Percentiles rank a stretch among this genome's conserved stretches.
Conservation (phyloP, 768 basidiomycete genomes). For the Antrodiella citrinella region DNA sequence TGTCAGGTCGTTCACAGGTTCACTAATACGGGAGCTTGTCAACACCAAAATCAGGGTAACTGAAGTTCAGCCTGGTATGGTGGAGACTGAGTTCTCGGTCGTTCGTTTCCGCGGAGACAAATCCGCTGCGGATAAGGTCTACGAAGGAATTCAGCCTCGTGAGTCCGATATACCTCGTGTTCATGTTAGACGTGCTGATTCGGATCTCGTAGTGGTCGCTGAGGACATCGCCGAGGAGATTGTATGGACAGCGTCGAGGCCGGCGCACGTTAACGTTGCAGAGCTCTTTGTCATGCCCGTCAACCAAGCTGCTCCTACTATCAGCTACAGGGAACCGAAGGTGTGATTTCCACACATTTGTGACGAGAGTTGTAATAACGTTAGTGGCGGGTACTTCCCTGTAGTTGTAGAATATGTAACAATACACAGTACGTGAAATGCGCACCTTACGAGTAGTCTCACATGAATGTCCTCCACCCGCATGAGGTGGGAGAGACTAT, state of each 20-base stretch:
- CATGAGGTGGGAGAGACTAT: too few relatives aligned
- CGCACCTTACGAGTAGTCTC: too few relatives aligned
- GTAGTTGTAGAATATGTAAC: not conserved
- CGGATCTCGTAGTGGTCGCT: slow-evolving; percentile 74
- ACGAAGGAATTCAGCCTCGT: slow-evolving; percentile 84
- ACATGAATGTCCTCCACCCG: not conserved
- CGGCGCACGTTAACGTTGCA: slow-evolving; percentile 87
- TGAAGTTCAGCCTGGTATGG: slow-evolving; percentile 90
- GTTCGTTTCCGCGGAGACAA: slow-evolving; percentile 85
- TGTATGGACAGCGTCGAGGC: slow-evolving; percentile 91
- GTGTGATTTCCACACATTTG: not conserved
- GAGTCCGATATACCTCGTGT: slow-evolving; percentile 25
- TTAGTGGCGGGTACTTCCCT: too few relatives aligned
- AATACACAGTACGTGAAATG: not conserved
- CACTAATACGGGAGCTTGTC: slow-evolving; percentile 80
- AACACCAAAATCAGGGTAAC: slow-evolving; percentile 90
- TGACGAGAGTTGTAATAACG: not conserved
- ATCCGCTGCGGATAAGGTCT: slow-evolving; percentile 78
- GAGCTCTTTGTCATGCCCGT: slow-evolving; percentile 72
- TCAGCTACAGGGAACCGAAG: slow-evolving; percentile 47
- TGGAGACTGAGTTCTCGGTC: slow-evolving; percentile 89
- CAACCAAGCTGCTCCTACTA: slow-evolving; percentile 65
- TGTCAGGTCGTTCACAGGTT: slow-evolving; percentile 78
- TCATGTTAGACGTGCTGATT: not conserved
- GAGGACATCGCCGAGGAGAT: slow-evolving; percentile 96